Conservation (phyloP, 345 rosid genomes). For the Xanthoceras sorbifolium region DNA sequence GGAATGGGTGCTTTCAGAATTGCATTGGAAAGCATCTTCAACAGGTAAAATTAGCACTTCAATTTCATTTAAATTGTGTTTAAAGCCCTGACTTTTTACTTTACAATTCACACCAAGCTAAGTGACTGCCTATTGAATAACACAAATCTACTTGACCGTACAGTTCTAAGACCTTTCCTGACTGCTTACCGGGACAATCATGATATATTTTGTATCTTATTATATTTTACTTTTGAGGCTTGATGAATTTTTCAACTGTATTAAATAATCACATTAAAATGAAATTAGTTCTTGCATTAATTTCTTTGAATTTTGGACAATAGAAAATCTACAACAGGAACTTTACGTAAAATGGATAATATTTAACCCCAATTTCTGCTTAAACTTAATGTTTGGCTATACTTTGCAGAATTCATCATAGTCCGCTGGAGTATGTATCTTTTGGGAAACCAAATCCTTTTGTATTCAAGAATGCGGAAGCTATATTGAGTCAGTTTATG, state of each 20-base stretch:
- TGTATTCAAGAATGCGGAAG: conserved; percentile 48
- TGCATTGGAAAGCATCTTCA: conserved; percentile 47
- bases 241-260: background rate
- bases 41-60: conserved; percentile 32
- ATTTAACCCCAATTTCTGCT: too few relatives aligned
- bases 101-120: background rate
- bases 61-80: background rate
- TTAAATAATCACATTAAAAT: background rate
- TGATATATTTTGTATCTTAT: background rate
- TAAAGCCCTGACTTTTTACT: background rate
- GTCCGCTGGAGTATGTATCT: conserved; percentile 33
- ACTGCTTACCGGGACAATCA: background rate
- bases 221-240: background rate
- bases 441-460: conserved; percentile 53
- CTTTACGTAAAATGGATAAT: too few relatives aligned
- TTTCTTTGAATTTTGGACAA: too few relatives aligned
- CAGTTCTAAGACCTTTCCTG: background rate
- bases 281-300: background rate
- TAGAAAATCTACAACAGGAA: too few relatives aligned
- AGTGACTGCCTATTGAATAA: background rate
- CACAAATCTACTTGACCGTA: background rate
- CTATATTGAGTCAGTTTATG: conserved; percentile 33
- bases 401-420: conserved; percentile 38
- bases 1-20: conserved; percentile 58
- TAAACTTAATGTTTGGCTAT: conserved; percentile 1